Conservation (phyloP, 2,329 filamentous ascomycete species). For the Albophoma yamanashiensis region DNA sequence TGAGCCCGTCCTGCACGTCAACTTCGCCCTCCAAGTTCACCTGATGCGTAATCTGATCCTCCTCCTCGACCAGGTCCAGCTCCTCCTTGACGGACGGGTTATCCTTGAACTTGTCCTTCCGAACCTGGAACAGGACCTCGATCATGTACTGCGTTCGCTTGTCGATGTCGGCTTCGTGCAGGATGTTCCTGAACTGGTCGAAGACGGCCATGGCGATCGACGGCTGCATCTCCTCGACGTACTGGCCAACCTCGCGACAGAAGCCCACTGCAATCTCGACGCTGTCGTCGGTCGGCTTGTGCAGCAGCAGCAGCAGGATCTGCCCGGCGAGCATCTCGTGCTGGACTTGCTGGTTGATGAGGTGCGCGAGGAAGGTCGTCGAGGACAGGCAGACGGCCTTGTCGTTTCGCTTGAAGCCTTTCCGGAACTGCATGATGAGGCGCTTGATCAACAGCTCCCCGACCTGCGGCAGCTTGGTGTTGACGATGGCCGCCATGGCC, state of each 20-base stretch:
- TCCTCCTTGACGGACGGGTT: slow-evolving; percentile 86
- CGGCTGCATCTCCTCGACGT: slow-evolving; percentile 89
- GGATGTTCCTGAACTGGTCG: slow-evolving; percentile 88
- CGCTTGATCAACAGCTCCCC: slow-evolving; percentile 82
- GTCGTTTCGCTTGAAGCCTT: slow-evolving; percentile 92
- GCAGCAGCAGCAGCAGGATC: slow-evolving; percentile 80
- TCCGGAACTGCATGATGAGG: slow-evolving; percentile 84
- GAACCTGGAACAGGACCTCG: slow-evolving; percentile 90
- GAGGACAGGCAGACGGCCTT: slow-evolving; percentile 90
- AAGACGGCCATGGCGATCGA: slow-evolving; percentile 84
- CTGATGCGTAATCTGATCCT: slow-evolving; percentile 92
- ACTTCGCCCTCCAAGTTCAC: slow-evolving; percentile 74
- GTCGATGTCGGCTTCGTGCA: slow-evolving; percentile 95
- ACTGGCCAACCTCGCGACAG: slow-evolving; percentile 85
- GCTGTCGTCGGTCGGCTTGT: slow-evolving; percentile 94
- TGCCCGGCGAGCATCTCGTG: slow-evolving; percentile 91
- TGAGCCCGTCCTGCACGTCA: slow-evolving; percentile 76
- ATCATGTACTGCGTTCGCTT: slow-evolving; percentile 99
- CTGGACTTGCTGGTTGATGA: slow-evolving; percentile 92
- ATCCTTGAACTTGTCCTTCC: slow-evolving; percentile 95
- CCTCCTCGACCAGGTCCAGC: slow-evolving; percentile 89
- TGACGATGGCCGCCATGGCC: slow-evolving; percentile 91
- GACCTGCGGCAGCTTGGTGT: slow-evolving; percentile 91
- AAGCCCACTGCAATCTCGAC: slow-evolving; percentile 95
- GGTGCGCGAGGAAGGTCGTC: slow-evolving; percentile 87